Base-by-base conservation (phyloP, 2,329 filamentous ascomycete genomes). In the Pleoardoris graminearum region DNA sequence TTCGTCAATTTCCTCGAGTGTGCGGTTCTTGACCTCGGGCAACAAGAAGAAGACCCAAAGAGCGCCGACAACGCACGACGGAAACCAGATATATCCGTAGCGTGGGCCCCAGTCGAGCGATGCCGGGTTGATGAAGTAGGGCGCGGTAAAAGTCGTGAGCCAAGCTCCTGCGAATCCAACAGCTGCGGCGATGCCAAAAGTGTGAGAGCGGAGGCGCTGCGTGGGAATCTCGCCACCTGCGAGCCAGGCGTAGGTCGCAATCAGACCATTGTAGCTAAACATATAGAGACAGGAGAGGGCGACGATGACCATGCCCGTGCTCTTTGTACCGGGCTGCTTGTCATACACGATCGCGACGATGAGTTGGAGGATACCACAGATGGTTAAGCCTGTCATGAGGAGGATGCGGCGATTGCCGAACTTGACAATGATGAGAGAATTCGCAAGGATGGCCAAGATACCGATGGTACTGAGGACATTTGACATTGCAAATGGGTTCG, bases 41-140 rank as follows among this genome's bases (percentile, higher is more conserved):
- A 83, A 66, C 66, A 74, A 83, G 51, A 81, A 74, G 38, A 67
- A 71, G 0, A 70, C 68, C 66, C 65, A 71, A n/a, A 53, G 56
- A 33, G 60, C 70, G 6, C 55, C 61, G 25, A 74, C 53, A 0
- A 67, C 51, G 48, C 70, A 73, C 1, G 64, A 68, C 16, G 70
- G 70, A n/a, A 67, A 75, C 81, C 81, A 85, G 48, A 84, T 82
- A 58, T 80, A 84, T 2, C 81, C 66, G 44, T 84, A 84, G 53
- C 79, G 79, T 0, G 82, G 82, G 0, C 82, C 82, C 82, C 82
- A 85, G 58, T 80, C 78, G 33, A 85, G 66, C 1, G 77, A 67
- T 12, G 71, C 65, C 0, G 80, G 79, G 56, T 84, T 84, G 67
- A 85, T 84, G 59, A 85, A 85, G 60, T 84, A 84, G 0, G 81